Base-by-base conservation (phyloP, 305 asterid genomes). In the Fraxinus latifolia region DNA sequence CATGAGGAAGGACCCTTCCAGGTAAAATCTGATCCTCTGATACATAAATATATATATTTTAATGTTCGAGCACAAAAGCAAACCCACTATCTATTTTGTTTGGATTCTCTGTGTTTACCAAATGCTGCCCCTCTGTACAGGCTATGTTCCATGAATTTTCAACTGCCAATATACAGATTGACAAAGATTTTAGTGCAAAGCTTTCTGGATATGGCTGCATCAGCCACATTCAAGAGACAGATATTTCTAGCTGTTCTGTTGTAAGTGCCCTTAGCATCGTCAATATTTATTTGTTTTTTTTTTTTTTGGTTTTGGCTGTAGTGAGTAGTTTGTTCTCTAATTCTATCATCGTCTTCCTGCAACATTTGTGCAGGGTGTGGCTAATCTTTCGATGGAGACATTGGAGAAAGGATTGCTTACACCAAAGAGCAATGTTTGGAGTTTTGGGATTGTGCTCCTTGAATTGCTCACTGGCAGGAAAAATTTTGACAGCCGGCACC, bases 1-100 rank as follows among this genome's bases (percentile, higher is more conserved):
- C 98, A 96, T 7, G 99, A 96, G 89, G 99, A 96, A 89, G 99
- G 99, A 34, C 99, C 99, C 70, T 96, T 96, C 87, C 99, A 96
- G 98, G 99, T 96, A 84, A 75, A 39, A 32, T 25, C 68, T 60
- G 68, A 2, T 58, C 9, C 55, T 79, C 27, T 55, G 65, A 55
- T 9, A 65, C 33, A 27, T n/a, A n/a, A 17, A 53, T 53, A 53
- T 34, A 34, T 2, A 47, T 47, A 47, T 47, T 14, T 47, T 14
- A 15, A 19, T n/a, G 25, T 53, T n/a, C 65, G 25, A 53, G 23
- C 65, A n/a, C 65, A 53, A n/a, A n/a, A 17, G 21, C 67, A 55
- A 55, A 55, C 67, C 67, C 67, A 55, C 12, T 55, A 0, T 19
- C 17, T 1, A 3, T 58, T 70, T 72, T 50, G 71, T 82, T 44